phyloP scores from a whole-genome alignment of 1,284 basidiomycete species.

The Melampsora americana region DNA sequence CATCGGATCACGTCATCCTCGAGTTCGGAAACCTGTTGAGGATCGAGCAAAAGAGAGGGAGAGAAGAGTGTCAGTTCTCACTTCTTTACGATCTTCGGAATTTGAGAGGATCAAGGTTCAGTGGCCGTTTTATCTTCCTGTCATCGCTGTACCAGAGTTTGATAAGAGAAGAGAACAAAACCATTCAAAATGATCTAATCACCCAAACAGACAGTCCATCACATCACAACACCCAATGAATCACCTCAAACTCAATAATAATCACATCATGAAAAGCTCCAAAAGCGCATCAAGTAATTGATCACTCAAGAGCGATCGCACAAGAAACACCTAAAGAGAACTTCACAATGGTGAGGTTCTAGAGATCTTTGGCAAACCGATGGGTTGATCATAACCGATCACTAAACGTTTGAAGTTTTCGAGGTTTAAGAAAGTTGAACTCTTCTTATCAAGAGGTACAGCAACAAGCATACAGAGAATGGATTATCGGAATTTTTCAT shows the following conservation, averaged over 20 bases:
- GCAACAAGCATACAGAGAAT: neutral
- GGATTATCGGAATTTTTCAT: slow-evolving; percentile 12
- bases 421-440: neutral
- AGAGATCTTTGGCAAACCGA: neutral
- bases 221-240: neutral
- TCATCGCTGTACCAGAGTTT: neutral
- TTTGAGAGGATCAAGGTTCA: neutral
- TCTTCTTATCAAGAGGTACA: neutral
- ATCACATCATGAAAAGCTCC: too few relatives aligned
- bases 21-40: too few relatives aligned
- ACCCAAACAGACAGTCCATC: neutral
- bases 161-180: neutral
- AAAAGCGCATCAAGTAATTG: neutral
- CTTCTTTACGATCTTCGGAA: neutral
- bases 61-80: neutral
- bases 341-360: neutral
- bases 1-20: too few relatives aligned
- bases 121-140: slow-evolving; percentile 10
- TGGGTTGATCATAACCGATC: neutral
- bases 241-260: too few relatives aligned
- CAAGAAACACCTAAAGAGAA: neutral
- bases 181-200: neutral
- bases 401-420: neutral
- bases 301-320: neutral
- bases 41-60: too few relatives aligned